Conservation (phyloP, 2,329 filamentous ascomycete genomes). For the Fusarium longipes region DNA sequence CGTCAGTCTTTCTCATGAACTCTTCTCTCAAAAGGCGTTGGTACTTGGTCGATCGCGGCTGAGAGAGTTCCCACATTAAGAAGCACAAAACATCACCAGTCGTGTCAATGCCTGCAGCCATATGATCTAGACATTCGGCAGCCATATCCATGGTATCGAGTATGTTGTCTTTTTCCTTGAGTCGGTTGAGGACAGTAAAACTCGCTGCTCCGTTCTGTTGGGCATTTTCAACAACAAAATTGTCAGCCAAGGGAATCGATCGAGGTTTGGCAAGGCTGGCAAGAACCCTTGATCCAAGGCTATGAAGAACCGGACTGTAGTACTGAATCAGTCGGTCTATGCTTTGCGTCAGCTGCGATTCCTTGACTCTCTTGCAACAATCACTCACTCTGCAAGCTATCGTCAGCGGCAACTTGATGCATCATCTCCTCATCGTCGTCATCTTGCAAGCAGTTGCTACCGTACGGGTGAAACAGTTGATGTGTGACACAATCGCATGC, state of each 20-base stretch:
- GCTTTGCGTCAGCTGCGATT: conserved; percentile 18
- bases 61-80: conserved; percentile 77
- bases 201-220: conserved; percentile 58
- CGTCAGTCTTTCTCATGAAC: conserved; percentile 55
- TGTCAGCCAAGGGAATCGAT: conserved; percentile 67
- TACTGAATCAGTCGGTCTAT: conserved; percentile 69
- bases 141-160: conserved; percentile 67
- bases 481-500: conserved; percentile 76
- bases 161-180: conserved; percentile 61
- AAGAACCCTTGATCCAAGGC: conserved; percentile 59
- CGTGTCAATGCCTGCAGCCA: conserved; percentile 78
- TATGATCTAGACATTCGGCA: conserved; percentile 77
- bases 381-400: conserved; percentile 72
- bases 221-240: conserved; percentile 66
- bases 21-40: conserved; percentile 67
- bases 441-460: conserved; percentile 68
- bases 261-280: conserved; percentile 64
- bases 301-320: conserved; percentile 65
- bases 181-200: conserved; percentile 69
- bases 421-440: conserved; percentile 71
- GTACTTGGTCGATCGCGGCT: conserved; percentile 62
- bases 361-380: neutral
- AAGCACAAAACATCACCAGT: conserved; percentile 77
- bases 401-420: conserved; percentile 74
- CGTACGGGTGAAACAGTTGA: conserved; percentile 75